Conservation (phyloP, 441 rosid genomes). For the Melastoma candidum region DNA sequence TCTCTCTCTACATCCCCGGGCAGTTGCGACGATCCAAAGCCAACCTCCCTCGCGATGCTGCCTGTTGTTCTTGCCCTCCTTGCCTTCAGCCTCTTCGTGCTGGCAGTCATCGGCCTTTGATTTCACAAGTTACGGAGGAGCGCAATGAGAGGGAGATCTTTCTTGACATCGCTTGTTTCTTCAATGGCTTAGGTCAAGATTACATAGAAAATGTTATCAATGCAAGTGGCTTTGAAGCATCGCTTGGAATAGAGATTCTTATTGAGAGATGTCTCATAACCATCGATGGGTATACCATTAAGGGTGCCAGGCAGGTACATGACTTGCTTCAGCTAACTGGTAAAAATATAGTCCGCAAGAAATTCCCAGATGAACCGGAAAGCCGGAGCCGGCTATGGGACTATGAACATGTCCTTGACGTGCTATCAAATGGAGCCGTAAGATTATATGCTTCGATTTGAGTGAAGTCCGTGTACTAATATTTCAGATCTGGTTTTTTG, state of each 20-base stretch:
- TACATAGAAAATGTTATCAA: not conserved
- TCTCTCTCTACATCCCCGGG: too few species aligned
- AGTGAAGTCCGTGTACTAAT: not conserved
- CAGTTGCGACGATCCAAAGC: too few species aligned
- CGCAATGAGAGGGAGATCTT: not conserved
- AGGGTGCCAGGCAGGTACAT: too few species aligned
- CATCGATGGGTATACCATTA: not conserved
- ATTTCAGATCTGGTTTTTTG: not conserved
- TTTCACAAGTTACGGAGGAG: too few species aligned
- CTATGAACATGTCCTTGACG: not conserved
- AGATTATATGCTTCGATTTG: not conserved
- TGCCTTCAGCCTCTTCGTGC: too few species aligned
- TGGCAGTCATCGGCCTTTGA: too few species aligned
- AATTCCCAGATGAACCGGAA: not conserved
- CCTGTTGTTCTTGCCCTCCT: too few species aligned
- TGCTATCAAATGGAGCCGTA: not conserved
- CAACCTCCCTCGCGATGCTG: too few species aligned
- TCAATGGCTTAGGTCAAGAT: not conserved
- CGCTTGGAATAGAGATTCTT: not conserved
- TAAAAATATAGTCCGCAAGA: too few species aligned
- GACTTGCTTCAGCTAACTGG: too few species aligned
- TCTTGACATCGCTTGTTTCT: not conserved
- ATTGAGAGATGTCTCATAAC: not conserved
- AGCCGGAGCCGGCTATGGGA: not conserved
- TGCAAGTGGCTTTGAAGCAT: not conserved